Base-by-base conservation (phyloP, 2,329 filamentous ascomycete genomes). In the Curvularia sp. region DNA sequence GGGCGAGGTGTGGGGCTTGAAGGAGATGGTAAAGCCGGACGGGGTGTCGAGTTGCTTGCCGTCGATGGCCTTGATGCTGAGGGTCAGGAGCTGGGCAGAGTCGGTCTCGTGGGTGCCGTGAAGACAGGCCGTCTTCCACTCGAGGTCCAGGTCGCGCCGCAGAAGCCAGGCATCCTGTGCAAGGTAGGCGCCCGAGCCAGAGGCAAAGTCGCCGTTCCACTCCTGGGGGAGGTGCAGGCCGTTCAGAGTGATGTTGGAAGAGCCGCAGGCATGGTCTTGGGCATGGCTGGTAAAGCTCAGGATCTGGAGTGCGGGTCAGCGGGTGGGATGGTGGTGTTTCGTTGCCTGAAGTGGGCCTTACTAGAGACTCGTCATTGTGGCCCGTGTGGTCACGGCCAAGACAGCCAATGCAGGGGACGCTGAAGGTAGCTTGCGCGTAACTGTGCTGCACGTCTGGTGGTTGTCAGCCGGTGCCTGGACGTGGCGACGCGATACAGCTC, bases 231-330 rank as follows among this genome's bases (percentile, higher is more conserved):
- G 71, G 53, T 70, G 65, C 24, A 76, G 61, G 55, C 75, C 77
- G 66, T 81, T 81, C 57, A 82, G 63, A 15, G 77, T 76, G 60
- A 81, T 68, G 72, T 81, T 79, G 39, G 75, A 74, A 53, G 72
- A 63, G 13, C 74, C 73, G 66, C 78, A 79, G 48, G 75, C 65
- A 55, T 78, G 59, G 46, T 75, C 68, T 54, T 75, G 66, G 12
- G 76, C 65, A 58, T 78, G 73, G 55, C 77, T 75, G 63, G 73
- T 73, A 58, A 82, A 75, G 60, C 75, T 77, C 61, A 81, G 73
- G 52, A 76, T 69, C 80, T 82, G 65, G 57, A 62, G 60, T 60
- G 60, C 52, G 53, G 26, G 70, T 78, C 60, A 78, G 71, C 62
- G 53, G 52, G 57, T 52, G 62, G 65, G 38, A 64, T 47, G 44